A percentile compares a stretch with the other conserved stretches of the same genome.
phyloP scores from a whole-genome alignment of 1,139 yeast genomes.

The Debaryomyces fabryi region DNA sequence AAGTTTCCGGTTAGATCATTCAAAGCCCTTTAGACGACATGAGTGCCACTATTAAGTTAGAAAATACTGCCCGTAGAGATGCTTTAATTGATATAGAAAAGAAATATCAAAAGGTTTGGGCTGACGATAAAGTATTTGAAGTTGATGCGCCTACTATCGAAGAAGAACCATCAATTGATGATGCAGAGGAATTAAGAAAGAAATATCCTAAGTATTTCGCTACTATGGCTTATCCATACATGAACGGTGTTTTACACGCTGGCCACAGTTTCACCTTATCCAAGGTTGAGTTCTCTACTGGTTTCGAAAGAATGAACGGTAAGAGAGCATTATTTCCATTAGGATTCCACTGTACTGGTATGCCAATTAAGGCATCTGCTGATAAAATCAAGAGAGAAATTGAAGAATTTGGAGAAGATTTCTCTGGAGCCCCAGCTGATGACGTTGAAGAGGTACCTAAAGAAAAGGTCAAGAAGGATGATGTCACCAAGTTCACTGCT shows the following conservation, averaged over 20 bases:
- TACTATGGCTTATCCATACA: slow-evolving; percentile 98
- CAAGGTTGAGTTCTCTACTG: slow-evolving; percentile 90
- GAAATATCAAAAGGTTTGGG: slow-evolving; percentile 87
- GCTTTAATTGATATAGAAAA: slow-evolving; percentile 86
- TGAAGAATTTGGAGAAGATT: slow-evolving; percentile 86
- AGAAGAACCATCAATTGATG: slow-evolving; percentile 56
- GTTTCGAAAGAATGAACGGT: slow-evolving; percentile 94
- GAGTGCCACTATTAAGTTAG: slow-evolving; percentile 50
- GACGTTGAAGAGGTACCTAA: slow-evolving; percentile 55
- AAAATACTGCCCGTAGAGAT: slow-evolving; percentile 87
- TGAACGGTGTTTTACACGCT: slow-evolving; percentile 98
- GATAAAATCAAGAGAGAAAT: slow-evolving; percentile 93
- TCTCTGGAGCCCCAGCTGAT: slow-evolving; percentile 64
- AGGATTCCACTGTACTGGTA: slow-evolving; percentile 99
- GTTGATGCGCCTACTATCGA: slow-evolving; percentile 81
- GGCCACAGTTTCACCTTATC: slow-evolving; percentile 97
- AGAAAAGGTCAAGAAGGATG: slow-evolving; percentile 51
- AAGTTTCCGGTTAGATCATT: neutral
- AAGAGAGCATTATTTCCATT: slow-evolving; percentile 91
- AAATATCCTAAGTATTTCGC: slow-evolving; percentile 86
- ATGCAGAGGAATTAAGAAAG: slow-evolving; percentile 71
- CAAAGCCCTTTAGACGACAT: slow-evolving; percentile 20
- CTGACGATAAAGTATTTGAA: slow-evolving; percentile 81
- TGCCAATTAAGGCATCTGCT: slow-evolving; percentile 98
- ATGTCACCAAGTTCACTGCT: slow-evolving; percentile 87